Base-by-base conservation (phyloP, 768 basidiomycete genomes). In the Boletus huronensis region DNA sequence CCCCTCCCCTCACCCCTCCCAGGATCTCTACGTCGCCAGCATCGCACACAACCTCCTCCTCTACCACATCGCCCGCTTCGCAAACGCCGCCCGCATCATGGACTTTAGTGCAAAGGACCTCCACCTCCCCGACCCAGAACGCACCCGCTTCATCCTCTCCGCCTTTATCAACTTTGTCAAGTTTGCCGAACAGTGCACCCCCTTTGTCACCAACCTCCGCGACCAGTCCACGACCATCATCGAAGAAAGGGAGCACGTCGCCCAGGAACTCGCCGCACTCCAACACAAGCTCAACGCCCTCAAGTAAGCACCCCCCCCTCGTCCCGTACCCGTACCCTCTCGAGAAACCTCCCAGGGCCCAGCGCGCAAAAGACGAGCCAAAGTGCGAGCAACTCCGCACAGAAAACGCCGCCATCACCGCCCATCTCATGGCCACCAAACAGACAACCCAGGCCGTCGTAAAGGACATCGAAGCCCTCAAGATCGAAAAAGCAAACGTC, bases 91-190 rank as follows among this genome's bases (percentile, higher is more conserved):
- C 6, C 77, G 84, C 61, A 82, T 90, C 36, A 81, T 86, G 51
- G 84, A 88, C 67, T 94, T 96, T 68, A 84, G 78, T 58, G 75
- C 88, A 50, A 82, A 77, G 59, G 94, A 97, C 59, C 69, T 96
- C 17, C 77, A 77, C 52, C 78, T 75, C 43, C 94, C 94, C 1
- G 87, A 90, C 8, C 74, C 82, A 26, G 81, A 85, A 39, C 84
- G 94, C 28, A 90, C 92, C 0, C 78, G 87, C 28, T 77, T 81
- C 49, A 76, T 89, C 38, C 80, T 97, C 58, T 91, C 90, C 34
- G 92, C 88, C 3, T 88, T 96, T 61, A 90, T 95, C 76, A 97
- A 97, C 72, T 92, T 95, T 68, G 82, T 93, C 70, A 92, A 91
- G 70, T 96, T 94, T 69, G 85, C 84, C 14, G 88, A 86, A 60